Percentiles rank a stretch among this genome's conserved stretches.
These are phyloP conservation scores for Boeremia exigua DNA, from an alignment of 2,329 filamentous ascomycete genomes.

Conservation along the genomic window DNA sequence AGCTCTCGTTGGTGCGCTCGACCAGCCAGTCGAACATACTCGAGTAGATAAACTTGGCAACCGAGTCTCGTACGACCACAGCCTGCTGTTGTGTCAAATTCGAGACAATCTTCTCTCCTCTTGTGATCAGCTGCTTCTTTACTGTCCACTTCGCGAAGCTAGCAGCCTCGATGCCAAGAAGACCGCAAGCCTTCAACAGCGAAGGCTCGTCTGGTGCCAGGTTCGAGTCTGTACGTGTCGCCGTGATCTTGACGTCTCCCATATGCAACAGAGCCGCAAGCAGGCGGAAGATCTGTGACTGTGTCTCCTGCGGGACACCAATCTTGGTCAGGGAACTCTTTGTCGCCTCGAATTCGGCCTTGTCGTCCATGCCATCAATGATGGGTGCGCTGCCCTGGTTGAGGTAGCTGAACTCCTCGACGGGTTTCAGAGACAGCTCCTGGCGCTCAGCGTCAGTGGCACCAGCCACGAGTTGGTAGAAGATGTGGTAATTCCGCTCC, in stretches of 20 bases:
- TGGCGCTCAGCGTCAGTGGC: slow-evolving; percentile 83
- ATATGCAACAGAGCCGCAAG: slow-evolving; percentile 91
- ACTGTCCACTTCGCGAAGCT: slow-evolving; percentile 98
- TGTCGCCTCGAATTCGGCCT: slow-evolving; percentile 89
- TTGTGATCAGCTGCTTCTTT: slow-evolving; percentile 96
- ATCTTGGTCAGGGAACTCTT: slow-evolving; percentile 86
- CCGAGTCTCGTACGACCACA: slow-evolving; percentile 91
- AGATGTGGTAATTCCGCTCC: slow-evolving; percentile 98
- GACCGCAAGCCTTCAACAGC: slow-evolving; percentile 77
- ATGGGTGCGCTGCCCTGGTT: slow-evolving; percentile 91
- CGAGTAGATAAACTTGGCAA: slow-evolving; percentile 98
- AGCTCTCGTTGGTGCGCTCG: slow-evolving; percentile 90
- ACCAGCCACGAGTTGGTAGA: slow-evolving; percentile 95
- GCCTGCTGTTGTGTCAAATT: slow-evolving; percentile 94
- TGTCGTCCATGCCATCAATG: slow-evolving; percentile 95
- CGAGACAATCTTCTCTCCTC: slow-evolving; percentile 96
- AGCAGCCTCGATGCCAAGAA: slow-evolving; percentile 83
- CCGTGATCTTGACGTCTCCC: slow-evolving; percentile 94
- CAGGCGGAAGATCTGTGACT: slow-evolving; percentile 85
- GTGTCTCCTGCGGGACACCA: slow-evolving; percentile 76
- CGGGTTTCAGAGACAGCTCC: slow-evolving; percentile 76
- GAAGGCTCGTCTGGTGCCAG: slow-evolving; percentile 82
- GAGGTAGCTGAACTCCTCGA: slow-evolving; percentile 93
- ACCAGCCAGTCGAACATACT: slow-evolving; percentile 99
- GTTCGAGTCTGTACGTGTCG: slow-evolving; percentile 85